Evolutionary conservation across 345 rosid species (phyloP).

Genomic region (Bruguiera sexangula): DNA sequence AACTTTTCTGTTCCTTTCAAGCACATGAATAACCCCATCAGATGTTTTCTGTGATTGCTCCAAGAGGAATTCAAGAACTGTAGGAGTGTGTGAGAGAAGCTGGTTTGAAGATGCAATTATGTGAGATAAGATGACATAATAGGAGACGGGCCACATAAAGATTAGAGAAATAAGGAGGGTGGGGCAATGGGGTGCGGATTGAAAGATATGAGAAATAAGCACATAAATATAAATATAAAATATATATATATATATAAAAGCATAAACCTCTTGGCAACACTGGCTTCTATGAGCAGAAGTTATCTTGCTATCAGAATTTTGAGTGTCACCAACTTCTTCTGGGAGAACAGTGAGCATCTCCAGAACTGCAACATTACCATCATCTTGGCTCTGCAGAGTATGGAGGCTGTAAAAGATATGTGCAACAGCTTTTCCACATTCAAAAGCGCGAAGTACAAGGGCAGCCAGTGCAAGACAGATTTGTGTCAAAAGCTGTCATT

Average conservation of each 20-base stretch:
- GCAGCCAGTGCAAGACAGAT: conserved; percentile 90
- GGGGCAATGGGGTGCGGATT: background rate
- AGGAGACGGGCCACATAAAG: background rate
- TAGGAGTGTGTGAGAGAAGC: conserved; percentile 76
- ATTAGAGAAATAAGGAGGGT: background rate
- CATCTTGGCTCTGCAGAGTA: conserved; percentile 69
- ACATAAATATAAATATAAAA: background rate
- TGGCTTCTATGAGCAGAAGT: conserved; percentile 54
- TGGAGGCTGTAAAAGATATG: conserved; percentile 76
- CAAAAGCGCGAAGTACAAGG: conserved; percentile 65
- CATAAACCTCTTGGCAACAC: conserved; percentile 59
- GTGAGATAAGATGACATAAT: conserved; percentile 6
- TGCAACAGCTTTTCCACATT: conserved; percentile 78
- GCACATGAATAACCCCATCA: conserved; percentile 46
- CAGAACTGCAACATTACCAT: conserved; percentile 76
- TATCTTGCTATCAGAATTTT: conserved; percentile 51
- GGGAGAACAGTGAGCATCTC: conserved; percentile 95
- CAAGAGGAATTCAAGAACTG: conserved; percentile 84
- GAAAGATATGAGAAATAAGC: background rate
- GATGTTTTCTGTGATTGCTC: conserved; percentile 70
- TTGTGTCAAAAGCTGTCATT: conserved; percentile 83
- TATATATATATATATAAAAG: background rate
- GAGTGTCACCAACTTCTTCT: conserved; percentile 79
- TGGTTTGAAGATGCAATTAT: conserved; percentile 28
- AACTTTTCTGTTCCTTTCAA: conserved; percentile 67